These are phyloP conservation scores for Hymenoscyphus fraxineus DNA, from an alignment of 2,329 filamentous ascomycete species.

Conservation along the genomic window DNA sequence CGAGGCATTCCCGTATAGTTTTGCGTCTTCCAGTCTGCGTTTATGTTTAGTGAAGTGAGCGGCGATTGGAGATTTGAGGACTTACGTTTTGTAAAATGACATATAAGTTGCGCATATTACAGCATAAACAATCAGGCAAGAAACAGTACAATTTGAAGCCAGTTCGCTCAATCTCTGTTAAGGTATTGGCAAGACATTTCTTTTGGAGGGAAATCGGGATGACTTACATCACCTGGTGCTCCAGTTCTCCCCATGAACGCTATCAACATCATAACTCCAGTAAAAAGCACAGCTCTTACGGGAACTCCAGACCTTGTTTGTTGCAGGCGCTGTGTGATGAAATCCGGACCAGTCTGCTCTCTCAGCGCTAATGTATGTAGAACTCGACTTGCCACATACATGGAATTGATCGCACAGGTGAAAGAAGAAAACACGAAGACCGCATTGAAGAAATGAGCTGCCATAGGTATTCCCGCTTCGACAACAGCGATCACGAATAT, in stretches of 20 bases:
- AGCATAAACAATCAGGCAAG: slow-evolving; percentile 40
- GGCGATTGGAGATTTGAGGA: background rate
- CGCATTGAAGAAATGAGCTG: slow-evolving; percentile 39
- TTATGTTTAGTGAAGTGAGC: background rate
- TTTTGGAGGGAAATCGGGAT: background rate
- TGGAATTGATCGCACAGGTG: slow-evolving; percentile 39
- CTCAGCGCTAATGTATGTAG: slow-evolving; percentile 39
- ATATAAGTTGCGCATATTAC: slow-evolving; percentile 42
- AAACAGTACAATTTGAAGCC: slow-evolving; percentile 38
- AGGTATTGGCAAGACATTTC: slow-evolving; percentile 12
- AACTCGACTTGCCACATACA: slow-evolving; percentile 39
- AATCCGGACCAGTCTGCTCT: slow-evolving; percentile 40
- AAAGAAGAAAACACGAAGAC: slow-evolving; percentile 39
- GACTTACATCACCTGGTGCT: slow-evolving; percentile 36
- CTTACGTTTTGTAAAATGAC: slow-evolving; percentile 38
- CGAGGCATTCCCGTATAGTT: slow-evolving; percentile 39
- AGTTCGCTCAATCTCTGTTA: slow-evolving; percentile 38
- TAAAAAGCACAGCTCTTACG: slow-evolving; percentile 39
- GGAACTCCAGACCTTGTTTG: slow-evolving; percentile 39
- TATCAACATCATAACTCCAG: slow-evolving; percentile 38
- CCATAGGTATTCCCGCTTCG: slow-evolving; percentile 36
- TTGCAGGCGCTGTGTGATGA: slow-evolving; percentile 38
- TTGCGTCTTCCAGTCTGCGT: slow-evolving; percentile 38
- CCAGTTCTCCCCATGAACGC: slow-evolving; percentile 40
- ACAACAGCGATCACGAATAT: slow-evolving; percentile 40